A percentile compares a stretch with the other conserved stretches of the same genome.
Evolutionary conservation across 2,329 filamentous ascomycete genomes (phyloP).

Genomic region (Monilinia laxa): DNA sequence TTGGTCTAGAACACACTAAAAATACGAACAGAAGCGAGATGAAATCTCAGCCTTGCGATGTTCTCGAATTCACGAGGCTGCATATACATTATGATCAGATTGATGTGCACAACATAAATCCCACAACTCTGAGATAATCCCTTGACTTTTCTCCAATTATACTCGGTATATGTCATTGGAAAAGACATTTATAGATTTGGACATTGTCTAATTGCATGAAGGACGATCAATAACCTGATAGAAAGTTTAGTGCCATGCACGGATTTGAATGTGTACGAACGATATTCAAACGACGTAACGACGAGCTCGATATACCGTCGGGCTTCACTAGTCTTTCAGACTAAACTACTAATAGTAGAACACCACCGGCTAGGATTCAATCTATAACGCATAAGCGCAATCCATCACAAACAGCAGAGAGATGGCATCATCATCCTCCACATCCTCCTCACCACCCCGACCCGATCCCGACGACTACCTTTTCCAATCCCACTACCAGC

Average conservation of each 20-base stretch:
- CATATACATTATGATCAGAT: background rate
- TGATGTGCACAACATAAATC: conserved; percentile 4
- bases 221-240: no score
- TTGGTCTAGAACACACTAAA: background rate
- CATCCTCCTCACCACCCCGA: conserved; percentile 9
- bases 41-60: background rate
- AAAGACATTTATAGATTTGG: no score
- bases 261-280: background rate
- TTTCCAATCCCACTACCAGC: background rate
- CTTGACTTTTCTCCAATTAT: no score
- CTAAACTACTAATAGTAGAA: background rate
- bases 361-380: no score
- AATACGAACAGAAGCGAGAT: background rate
- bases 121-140: no score
- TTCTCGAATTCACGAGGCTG: background rate
- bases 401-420: background rate
- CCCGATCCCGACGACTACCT: conserved; percentile 23
- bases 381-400: background rate
- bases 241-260: no score
- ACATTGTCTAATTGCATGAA: no score
- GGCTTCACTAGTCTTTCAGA: background rate
- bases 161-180: no score
- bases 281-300: background rate
- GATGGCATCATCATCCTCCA: conserved; percentile 21
- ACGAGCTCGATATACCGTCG: background rate